phyloP scores from a whole-genome alignment of 2,329 filamentous ascomycete genomes.

The Metarhizium robertsii region DNA sequence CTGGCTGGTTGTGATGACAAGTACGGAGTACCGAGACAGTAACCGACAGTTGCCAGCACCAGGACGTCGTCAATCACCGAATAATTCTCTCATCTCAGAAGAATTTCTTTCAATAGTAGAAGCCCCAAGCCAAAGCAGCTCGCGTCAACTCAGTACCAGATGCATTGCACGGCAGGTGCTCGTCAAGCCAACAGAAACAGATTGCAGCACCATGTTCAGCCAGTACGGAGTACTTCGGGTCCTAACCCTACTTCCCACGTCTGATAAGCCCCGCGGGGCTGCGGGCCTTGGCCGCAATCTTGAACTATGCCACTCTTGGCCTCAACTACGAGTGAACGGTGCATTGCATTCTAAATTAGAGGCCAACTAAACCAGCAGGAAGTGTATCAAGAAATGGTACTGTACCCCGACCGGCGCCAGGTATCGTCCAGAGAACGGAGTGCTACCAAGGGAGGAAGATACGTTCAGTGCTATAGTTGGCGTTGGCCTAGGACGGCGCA shows the following conservation, averaged over 20 bases:
- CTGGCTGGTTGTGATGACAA: no score
- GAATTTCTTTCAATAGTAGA: no score
- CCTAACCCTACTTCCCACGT: neutral
- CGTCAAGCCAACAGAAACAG: neutral
- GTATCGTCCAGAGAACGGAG: no score
- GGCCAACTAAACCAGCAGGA: neutral
- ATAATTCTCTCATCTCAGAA: no score
- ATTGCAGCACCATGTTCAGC: neutral
- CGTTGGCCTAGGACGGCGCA: neutral
- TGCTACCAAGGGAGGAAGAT: no score
- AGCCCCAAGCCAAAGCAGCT: no score
- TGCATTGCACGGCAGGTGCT: neutral
- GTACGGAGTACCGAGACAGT: no score
- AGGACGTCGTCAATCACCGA: no score
- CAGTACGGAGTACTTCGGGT: neutral
- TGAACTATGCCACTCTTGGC: neutral
- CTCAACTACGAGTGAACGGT: neutral
- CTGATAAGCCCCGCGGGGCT: neutral
- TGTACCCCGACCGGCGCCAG: neutral
- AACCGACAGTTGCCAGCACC: no score
- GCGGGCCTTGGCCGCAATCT: neutral
- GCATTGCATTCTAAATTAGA: neutral
- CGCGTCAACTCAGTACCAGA: neutral
- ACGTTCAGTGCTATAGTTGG: neutral
- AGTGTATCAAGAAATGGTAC: neutral